Evolutionary conservation across 306 rosid genomes (phyloP), one percentile per base, ranked within the genome.

Genomic region (Quercus wislizeni): DNA sequence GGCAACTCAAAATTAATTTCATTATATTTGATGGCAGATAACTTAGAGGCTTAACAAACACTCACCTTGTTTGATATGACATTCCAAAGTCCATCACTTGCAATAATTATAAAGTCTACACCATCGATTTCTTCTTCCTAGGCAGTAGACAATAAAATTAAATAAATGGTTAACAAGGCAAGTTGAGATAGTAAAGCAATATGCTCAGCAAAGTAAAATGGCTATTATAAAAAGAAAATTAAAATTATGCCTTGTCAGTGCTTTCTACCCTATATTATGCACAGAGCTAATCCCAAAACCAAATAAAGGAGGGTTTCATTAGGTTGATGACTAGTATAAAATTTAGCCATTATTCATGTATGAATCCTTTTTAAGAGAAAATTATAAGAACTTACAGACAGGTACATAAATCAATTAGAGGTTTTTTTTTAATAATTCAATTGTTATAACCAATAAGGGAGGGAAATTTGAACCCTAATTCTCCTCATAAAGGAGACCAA

Each of bases 71-170:
- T 93, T 55, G 97, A 89, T 87, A 91, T 82, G 80, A 93, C 98
- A 75, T 93, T 90, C 98, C 98, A 93, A 76, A 93, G 94, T 76
- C 98, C 98, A 71, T 93, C 98, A 41, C 98, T 93, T 3, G 98
- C 98, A 30, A 93, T 80, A 76, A 93, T 93, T 62, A 93, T 81
- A 79, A 93, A 93, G 75, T 93, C 97, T 21, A 93, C 92, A 5
- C 90, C 91, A 17, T 86, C 86, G 31, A 93, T 86, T 80, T 88
- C 94, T 87, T 93, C 98, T 86, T 93, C 98, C 97, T 93, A 72
- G 55, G 52, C 78, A 73, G 80, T 65, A 63, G 54, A 80, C 5
- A 78, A 73, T 7, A 76, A 84, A 86, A 52, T 41, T 56, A 59
- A 55, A 65, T 41, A 77, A 57, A 75, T 69, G 23, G 55, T 69